Evolutionary conservation across 805 yeast genomes (phyloP).

Genomic region (Candida awuae): DNA sequence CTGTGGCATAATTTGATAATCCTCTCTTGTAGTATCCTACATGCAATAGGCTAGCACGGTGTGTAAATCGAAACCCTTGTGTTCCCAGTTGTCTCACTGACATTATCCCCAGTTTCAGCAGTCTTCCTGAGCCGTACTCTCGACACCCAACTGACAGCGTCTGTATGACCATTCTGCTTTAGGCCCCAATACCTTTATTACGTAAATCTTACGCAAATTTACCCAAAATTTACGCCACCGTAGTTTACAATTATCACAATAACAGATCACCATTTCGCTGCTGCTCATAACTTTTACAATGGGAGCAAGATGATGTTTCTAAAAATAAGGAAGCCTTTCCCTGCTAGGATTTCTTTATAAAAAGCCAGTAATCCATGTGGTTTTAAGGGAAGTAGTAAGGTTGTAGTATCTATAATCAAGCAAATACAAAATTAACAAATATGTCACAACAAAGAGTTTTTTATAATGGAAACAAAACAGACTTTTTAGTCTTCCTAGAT

Average conservation of each 20-base stretch:
- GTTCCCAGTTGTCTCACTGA: constrained; percentile 4
- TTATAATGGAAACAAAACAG: constrained; percentile 56
- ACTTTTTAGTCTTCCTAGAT: constrained; percentile 60
- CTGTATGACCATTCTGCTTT: neutral
- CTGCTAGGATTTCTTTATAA: too few relatives aligned
- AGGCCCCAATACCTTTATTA: neutral
- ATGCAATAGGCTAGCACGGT: neutral
- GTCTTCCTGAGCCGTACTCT: neutral
- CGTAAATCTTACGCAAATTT: too few relatives aligned
- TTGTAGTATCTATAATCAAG: too few relatives aligned
- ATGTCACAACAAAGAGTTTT: constrained; percentile 46
- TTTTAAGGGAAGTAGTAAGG: too few relatives aligned
- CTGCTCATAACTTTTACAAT: too few relatives aligned
- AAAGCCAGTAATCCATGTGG: too few relatives aligned
- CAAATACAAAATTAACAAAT: too few relatives aligned
- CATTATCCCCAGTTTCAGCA: neutral
- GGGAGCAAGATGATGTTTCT: too few relatives aligned
- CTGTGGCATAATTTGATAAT: constrained; percentile 3
- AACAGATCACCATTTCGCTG: too few relatives aligned
- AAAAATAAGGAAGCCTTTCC: too few relatives aligned
- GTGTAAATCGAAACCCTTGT: neutral
- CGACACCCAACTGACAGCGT: neutral
- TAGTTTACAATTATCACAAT: too few relatives aligned
- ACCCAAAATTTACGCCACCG: too few relatives aligned
- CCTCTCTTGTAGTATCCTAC: neutral